Conservation (phyloP, 1,284 basidiomycete genomes). For the Ceratobasidium sp. region DNA sequence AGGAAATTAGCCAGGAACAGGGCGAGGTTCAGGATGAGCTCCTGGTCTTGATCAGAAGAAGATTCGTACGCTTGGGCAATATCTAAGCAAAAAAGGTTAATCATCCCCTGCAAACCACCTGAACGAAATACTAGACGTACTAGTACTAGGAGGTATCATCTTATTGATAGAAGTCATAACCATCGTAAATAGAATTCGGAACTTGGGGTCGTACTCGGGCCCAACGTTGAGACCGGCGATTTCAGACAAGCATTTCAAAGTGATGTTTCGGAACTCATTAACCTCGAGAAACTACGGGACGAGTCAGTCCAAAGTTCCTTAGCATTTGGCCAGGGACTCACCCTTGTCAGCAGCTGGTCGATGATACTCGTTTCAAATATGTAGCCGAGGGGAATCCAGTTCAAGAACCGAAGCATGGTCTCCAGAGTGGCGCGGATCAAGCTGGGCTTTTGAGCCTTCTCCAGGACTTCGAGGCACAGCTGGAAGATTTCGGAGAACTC, state of each 20-base stretch:
- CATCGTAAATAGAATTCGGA: conserved; percentile 97
- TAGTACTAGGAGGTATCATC: conserved; percentile 97
- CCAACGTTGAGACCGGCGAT: conserved; percentile 95
- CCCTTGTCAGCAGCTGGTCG: conserved; percentile 90
- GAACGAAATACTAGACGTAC: conserved; percentile 52
- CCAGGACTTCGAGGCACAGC: conserved; percentile 94
- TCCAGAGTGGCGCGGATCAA: conserved; percentile 97
- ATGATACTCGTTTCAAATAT: conserved; percentile 99
- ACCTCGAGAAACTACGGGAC: conserved; percentile 89
- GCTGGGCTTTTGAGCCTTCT: conserved; percentile 97
- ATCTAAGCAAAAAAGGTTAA: conserved; percentile 58
- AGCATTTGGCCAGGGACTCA: conserved; percentile 61
- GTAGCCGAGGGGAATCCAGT: conserved; percentile 99
- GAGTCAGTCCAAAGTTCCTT: not conserved
- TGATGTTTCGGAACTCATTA: conserved; percentile 97
- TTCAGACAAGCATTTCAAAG: conserved; percentile 97
- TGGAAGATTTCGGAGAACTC: conserved; percentile 98
- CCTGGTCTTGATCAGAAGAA: conserved; percentile 93
- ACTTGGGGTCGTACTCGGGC: conserved; percentile 99
- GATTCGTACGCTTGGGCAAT: conserved; percentile 93
- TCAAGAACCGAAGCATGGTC: conserved; percentile 95
- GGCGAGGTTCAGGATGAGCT: conserved; percentile 96
- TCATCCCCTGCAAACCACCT: no score
- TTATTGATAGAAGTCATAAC: conserved; percentile 97
- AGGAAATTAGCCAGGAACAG: conserved; percentile 98